These are phyloP conservation scores for Trichoderma sp. DNA, from an alignment of 2,329 filamentous ascomycete species.

Conservation along the genomic window DNA sequence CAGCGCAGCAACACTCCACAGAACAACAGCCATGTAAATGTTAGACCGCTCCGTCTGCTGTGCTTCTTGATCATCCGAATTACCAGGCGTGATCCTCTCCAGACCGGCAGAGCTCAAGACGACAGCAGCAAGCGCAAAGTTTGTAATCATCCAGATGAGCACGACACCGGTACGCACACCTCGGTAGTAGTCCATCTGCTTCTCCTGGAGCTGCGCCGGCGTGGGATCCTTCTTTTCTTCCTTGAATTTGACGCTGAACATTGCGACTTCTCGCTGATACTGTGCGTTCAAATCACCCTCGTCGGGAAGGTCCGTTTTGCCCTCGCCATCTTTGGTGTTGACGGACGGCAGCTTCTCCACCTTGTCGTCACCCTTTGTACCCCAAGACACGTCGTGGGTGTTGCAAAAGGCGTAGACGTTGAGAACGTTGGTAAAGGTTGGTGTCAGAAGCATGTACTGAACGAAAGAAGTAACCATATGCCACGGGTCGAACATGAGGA, in stretches of 20 bases:
- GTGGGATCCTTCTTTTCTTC: conserved; percentile 66
- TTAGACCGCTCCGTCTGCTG: conserved; percentile 60
- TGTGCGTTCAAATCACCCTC: conserved; percentile 94
- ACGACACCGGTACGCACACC: conserved; percentile 93
- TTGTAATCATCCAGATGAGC: conserved; percentile 93
- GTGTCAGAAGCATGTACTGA: conserved; percentile 93
- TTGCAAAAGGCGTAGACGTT: conserved; percentile 99
- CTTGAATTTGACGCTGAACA: conserved; percentile 73
- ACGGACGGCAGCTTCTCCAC: conserved; percentile 86
- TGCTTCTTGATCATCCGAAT: conserved; percentile 41
- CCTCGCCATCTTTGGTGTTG: conserved; percentile 81
- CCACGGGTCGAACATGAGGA: conserved; percentile 98
- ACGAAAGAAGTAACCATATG: conserved; percentile 97
- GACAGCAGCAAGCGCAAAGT: conserved; percentile 82
- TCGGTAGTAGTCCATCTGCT: conserved; percentile 97
- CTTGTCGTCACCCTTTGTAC: conserved; percentile 97
- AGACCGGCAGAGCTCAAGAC: conserved; percentile 86
- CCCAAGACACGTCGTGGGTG: conserved; percentile 97
- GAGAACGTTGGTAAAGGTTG: conserved; percentile 96
- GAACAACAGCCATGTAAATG: conserved; percentile 82
- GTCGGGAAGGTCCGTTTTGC: conserved; percentile 94
- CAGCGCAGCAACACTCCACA: conserved; percentile 86
- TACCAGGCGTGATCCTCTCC: conserved; percentile 60
- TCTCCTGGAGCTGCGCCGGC: conserved; percentile 64
- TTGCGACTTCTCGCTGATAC: conserved; percentile 80